Evolutionary conservation across 805 yeast species (phyloP).

Genomic region (Sugiyamaella americana): DNA sequence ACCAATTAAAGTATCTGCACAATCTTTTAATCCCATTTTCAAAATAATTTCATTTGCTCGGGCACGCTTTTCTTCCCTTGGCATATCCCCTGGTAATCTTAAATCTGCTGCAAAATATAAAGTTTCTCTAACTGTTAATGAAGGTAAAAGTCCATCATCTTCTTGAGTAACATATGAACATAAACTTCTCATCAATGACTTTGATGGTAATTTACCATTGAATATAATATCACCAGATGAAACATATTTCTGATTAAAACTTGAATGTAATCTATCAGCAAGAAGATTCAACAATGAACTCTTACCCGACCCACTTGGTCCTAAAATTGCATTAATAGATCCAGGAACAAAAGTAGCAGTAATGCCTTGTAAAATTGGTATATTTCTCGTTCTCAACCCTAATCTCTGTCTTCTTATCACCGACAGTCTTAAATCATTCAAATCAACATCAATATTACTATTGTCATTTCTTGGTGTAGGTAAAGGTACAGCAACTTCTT

Average conservation of each 20-base stretch:
- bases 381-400: conserved; percentile 20
- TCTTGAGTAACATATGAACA: conserved; percentile 80
- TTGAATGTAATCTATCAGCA: conserved; percentile 50
- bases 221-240: conserved; percentile 41
- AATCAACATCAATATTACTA: conserved; percentile 17
- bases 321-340: conserved; percentile 65
- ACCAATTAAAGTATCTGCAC: conserved; percentile 70
- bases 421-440: conserved; percentile 23
- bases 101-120: conserved; percentile 63
- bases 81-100: conserved; percentile 44
- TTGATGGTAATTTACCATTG: conserved; percentile 37
- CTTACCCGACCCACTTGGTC: conserved; percentile 78
- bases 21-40: conserved; percentile 64
- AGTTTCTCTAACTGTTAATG: conserved; percentile 74
- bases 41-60: conserved; percentile 53
- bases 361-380: conserved; percentile 40
- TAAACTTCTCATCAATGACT: conserved; percentile 35
- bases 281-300: conserved; percentile 59
- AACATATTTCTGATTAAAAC: conserved; percentile 29
- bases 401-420: conserved; percentile 16
- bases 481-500: not conserved
- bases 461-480: conserved; percentile 1
- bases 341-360: conserved; percentile 49
- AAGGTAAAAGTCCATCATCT: conserved; percentile 64
- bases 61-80: conserved; percentile 39